Percentiles rank a stretch among this genome's conserved stretches.
phyloP scores from a whole-genome alignment of 169 alveolate species.

The Plasmodium gallinaceum region DNA sequence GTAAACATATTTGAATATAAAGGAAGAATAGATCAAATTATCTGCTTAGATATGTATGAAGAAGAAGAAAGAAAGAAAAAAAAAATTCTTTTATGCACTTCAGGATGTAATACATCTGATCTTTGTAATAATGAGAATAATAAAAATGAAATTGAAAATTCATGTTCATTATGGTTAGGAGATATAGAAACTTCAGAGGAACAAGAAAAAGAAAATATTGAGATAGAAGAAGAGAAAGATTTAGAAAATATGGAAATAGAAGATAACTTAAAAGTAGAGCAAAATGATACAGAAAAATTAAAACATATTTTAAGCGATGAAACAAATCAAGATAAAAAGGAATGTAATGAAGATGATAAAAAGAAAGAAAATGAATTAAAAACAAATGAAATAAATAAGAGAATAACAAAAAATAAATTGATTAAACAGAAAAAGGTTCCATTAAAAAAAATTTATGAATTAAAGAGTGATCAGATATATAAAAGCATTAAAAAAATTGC shows the following conservation, averaged over 20 bases:
- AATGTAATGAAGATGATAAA: not conserved
- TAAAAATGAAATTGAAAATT: not conserved
- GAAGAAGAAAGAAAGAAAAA: conserved; percentile 18
- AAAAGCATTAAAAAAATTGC: conserved; percentile 43
- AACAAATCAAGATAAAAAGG: not conserved
- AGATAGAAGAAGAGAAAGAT: not conserved
- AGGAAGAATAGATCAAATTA: conserved; percentile 43
- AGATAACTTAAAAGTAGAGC: not conserved
- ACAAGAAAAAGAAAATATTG: not conserved
- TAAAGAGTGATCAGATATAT: conserved; percentile 12
- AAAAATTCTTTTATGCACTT: conserved; percentile 35
- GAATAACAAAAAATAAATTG: not conserved
- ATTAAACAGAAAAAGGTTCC: conserved; percentile 6
- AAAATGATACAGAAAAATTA: not conserved
- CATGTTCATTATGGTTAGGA: conserved; percentile 47
- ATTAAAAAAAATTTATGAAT: conserved; percentile 31
- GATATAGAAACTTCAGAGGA: conserved; percentile 21
- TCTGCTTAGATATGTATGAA: conserved; percentile 55
- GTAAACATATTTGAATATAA: conserved; percentile 37
- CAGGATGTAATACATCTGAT: conserved; percentile 10
- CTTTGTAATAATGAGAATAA: not conserved
- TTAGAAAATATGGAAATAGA: not conserved
- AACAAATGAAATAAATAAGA: not conserved
- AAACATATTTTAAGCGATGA: not conserved
- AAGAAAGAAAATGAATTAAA: not conserved